These are phyloP conservation scores for Fragilariopsis cylindrus DNA, from an alignment of 108 stramenopile genomes.

Conservation along the genomic window DNA sequence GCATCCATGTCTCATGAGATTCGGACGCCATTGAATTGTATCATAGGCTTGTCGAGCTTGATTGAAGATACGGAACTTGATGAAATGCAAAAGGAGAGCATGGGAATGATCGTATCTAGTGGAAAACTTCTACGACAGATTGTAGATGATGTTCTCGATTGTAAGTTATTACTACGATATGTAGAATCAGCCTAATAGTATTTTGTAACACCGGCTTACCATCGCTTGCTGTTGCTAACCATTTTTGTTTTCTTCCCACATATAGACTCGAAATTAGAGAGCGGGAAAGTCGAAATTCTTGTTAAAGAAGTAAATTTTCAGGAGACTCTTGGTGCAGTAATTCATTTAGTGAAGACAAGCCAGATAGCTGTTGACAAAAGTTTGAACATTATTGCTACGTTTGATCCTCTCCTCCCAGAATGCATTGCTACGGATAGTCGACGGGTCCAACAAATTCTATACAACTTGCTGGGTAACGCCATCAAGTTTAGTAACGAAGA, in stretches of 20 bases:
- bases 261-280: slow-evolving; percentile 24
- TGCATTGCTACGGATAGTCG: slow-evolving; percentile 40
- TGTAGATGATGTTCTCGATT: slow-evolving; percentile 41
- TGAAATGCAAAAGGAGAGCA: slow-evolving; percentile 29
- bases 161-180: not conserved
- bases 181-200: not conserved
- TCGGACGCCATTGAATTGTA: slow-evolving; percentile 39
- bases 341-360: slow-evolving; percentile 32
- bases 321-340: slow-evolving; percentile 28
- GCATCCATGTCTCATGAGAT: slow-evolving; percentile 38
- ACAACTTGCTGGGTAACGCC: slow-evolving; percentile 54
- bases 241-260: not conserved
- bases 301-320: slow-evolving; percentile 24
- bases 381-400: slow-evolving; percentile 19
- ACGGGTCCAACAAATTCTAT: slow-evolving; percentile 50
- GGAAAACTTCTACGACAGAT: slow-evolving; percentile 26
- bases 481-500: slow-evolving; percentile 39
- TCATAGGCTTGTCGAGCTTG: slow-evolving; percentile 31
- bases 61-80: slow-evolving; percentile 34
- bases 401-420: slow-evolving; percentile 32
- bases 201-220: not conserved
- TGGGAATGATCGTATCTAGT: slow-evolving; percentile 32
- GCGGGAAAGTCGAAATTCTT: slow-evolving; percentile 16
- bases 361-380: slow-evolving; percentile 9
- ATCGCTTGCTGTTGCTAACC: not conserved